Evolutionary conservation across 2,329 filamentous ascomycete species (phyloP), one percentile per base, ranked within the genome.

Genomic region (Juglanconis sp.): DNA sequence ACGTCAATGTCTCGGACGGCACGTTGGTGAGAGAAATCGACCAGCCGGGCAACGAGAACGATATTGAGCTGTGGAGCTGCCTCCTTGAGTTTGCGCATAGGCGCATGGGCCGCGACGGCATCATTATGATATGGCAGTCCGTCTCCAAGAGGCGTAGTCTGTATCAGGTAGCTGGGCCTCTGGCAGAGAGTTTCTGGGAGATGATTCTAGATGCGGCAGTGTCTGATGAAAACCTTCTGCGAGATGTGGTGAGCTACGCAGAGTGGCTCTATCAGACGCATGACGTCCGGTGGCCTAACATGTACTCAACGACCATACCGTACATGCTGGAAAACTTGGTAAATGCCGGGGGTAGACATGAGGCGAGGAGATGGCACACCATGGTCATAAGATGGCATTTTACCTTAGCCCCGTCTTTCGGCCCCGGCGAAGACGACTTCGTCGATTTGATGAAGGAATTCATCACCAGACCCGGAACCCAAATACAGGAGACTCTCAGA

Each of bases 251-350:
- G 68, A 60, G 68, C 13, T 79, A 79, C 59, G 76, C 75, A 42
- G 73, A 78, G 62, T 78, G 76, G 69, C 76, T 85, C 58, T 68
- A 70, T 35, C 67, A 71, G 3, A 62, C 71, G 2, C 71, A 77
- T 53, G 64, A 68, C 35, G 75, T 75, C 11, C 69, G 68, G 46
- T 85, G 81, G 82, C 82, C 82, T 1, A 67, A 75, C 11, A 68
- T 84, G 2, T 84, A 85, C 64, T 68, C 70, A n/a, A 78, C 72
- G n/a, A 65, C 79, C 11, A 66, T 86, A 17, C 70, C 75, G 24
- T 71, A 73, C 63, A 77, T 78, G 51, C 70, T 85, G 5, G 69
- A 68, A 1, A 73, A 72, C 32, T 31, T 48, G 9, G 3, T 17
- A 10, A 3, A 48, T 3, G 24, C 24, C 24, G 24, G 9, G 17